phyloP scores from a whole-genome alignment of 768 basidiomycete species.

The Lactarius vividus region DNA sequence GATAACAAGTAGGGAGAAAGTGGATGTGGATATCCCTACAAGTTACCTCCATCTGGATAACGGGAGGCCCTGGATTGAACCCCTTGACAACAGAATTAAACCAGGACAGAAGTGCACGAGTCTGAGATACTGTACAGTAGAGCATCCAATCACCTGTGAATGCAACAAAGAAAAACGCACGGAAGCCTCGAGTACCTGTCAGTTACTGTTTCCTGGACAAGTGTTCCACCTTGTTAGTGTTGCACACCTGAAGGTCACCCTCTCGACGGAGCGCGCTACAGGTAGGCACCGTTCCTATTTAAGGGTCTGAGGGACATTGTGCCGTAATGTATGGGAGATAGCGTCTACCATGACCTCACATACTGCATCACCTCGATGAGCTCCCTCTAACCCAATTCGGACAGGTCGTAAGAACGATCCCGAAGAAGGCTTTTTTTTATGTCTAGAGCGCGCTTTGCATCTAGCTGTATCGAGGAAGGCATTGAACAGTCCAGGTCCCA shows the following conservation, averaged over 20 bases:
- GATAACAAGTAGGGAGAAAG: background rate
- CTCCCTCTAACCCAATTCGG: slow-evolving; percentile 8
- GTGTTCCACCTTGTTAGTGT: background rate
- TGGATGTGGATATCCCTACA: background rate
- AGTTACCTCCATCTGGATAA: slow-evolving; percentile 1
- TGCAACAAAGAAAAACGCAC: background rate
- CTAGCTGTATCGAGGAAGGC: slow-evolving; percentile 14
- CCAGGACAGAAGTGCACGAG: slow-evolving; percentile 4
- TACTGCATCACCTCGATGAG: slow-evolving; percentile 13
- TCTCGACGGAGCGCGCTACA: background rate
- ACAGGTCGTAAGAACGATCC: background rate
- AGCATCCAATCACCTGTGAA: background rate
- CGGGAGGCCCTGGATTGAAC: background rate
- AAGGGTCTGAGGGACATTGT: slow-evolving; percentile 1
- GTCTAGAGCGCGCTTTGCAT: slow-evolving; percentile 2
- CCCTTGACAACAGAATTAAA: slow-evolving; percentile 11
- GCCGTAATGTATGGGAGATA: slow-evolving; percentile 11
- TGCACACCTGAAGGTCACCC: background rate
- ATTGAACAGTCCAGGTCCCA: background rate
- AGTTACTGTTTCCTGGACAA: background rate
- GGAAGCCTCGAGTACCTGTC: background rate
- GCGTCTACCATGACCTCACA: slow-evolving; percentile 15
- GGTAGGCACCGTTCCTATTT: slow-evolving; percentile 8
- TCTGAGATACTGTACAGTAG: background rate
- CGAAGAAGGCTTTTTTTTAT: slow-evolving; percentile 7